Evolutionary conservation across 2,329 filamentous ascomycete species (phyloP).

Genomic region (Fusarium drepaniforme): DNA sequence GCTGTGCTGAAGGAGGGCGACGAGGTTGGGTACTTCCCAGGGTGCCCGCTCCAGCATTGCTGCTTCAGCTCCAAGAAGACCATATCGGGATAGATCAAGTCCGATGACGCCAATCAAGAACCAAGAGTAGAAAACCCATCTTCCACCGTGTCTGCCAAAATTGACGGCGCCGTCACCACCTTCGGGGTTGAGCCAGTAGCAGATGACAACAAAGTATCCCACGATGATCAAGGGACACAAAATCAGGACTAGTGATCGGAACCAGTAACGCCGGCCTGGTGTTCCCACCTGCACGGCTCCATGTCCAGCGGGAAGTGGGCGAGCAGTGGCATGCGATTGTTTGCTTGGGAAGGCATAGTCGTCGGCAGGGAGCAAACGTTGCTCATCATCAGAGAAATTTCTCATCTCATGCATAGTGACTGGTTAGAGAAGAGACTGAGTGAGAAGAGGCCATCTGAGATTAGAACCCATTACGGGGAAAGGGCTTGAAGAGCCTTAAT

Average conservation of each 20-base stretch:
- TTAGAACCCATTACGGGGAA: background rate
- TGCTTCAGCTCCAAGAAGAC: background rate
- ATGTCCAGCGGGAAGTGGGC: background rate
- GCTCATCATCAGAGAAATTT: background rate
- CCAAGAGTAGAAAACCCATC: conserved; percentile 3
- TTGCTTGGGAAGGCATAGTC: background rate
- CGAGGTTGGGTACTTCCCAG: background rate
- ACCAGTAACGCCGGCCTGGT: background rate
- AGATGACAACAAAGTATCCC: background rate
- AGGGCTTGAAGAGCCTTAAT: background rate
- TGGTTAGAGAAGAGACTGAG: background rate
- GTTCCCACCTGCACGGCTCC: background rate
- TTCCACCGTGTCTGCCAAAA: background rate
- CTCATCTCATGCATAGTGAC: background rate
- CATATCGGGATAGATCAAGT: background rate
- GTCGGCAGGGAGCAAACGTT: background rate
- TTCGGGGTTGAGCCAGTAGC: background rate
- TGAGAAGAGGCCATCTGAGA: background rate
- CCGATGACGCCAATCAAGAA: background rate
- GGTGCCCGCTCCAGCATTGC: background rate
- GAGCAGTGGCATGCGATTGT: background rate
- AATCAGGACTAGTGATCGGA: background rate
- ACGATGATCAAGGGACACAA: background rate
- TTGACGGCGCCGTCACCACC: background rate
- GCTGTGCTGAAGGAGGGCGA: background rate